These are phyloP conservation scores for Fusarium tupiense DNA, from an alignment of 2,329 filamentous ascomycete genomes.

Conservation along the genomic window DNA sequence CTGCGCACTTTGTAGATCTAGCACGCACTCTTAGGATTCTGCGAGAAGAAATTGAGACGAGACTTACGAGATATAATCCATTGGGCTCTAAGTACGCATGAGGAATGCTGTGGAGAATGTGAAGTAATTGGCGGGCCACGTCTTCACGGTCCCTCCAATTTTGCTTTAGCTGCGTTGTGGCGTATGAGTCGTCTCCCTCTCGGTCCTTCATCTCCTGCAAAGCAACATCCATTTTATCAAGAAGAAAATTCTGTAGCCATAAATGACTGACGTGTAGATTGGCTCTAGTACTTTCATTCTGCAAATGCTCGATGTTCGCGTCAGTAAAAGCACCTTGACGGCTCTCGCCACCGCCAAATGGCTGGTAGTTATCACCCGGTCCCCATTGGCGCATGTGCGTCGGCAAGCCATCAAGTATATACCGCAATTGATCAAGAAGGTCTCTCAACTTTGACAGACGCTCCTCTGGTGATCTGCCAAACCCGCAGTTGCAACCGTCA, in stretches of 20 bases:
- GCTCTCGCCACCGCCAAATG: accelerated
- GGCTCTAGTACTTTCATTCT: not conserved
- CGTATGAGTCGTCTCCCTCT: not conserved
- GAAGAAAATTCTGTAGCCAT: not conserved
- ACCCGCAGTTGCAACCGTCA: not conserved
- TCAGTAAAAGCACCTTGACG: not conserved
- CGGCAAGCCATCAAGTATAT: not conserved
- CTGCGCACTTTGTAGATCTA: constrained; percentile 8
- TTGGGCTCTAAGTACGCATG: not conserved
- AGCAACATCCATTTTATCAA: not conserved
- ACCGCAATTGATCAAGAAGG: not conserved
- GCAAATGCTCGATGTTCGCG: not conserved
- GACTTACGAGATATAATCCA: not conserved
- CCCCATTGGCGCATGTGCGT: not conserved
- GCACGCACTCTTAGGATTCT: accelerated
- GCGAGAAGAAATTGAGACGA: accelerated
- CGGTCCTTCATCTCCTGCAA: not conserved
- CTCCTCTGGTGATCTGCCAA: not conserved
- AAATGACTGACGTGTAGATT: not conserved
- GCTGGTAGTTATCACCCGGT: not conserved
- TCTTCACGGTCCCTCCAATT: not conserved
- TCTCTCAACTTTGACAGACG: not conserved
- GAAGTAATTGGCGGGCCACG: not conserved
- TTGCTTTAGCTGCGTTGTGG: not conserved
- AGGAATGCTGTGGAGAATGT: not conserved